phyloP scores from a whole-genome alignment of 2,329 filamentous ascomycete species.

The Ophiostoma piceae region DNA sequence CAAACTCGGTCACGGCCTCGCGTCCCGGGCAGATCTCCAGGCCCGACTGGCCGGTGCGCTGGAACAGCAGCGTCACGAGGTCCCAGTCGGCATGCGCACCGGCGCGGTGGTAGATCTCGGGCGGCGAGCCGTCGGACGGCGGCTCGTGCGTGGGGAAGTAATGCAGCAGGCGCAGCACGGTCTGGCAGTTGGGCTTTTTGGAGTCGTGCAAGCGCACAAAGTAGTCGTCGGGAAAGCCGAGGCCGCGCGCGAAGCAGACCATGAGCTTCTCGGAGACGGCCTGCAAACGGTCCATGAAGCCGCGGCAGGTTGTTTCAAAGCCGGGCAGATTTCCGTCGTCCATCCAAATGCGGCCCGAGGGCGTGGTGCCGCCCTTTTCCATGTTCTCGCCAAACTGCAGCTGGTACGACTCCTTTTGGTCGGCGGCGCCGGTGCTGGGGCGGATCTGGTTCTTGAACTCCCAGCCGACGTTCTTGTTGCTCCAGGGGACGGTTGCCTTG shows the following conservation, averaged over 20 bases:
- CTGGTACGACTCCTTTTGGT: constrained; percentile 59
- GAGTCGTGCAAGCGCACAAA: constrained; percentile 53
- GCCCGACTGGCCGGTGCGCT: constrained; percentile 54
- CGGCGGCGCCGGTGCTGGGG: constrained; percentile 53
- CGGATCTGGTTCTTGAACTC: constrained; percentile 55
- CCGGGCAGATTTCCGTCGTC: constrained; percentile 41
- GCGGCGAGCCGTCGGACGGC: constrained; percentile 35
- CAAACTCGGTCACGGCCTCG: constrained; percentile 55
- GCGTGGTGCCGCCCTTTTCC: constrained; percentile 42
- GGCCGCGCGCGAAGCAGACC: constrained; percentile 52
- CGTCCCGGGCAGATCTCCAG: constrained; percentile 61
- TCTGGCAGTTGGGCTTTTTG: constrained; percentile 46
- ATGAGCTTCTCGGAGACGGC: constrained; percentile 51
- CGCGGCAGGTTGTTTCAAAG: constrained; percentile 42
- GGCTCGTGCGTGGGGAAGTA: constrained; percentile 27
- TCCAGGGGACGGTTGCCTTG: constrained; percentile 53
- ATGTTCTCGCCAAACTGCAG: constrained; percentile 52
- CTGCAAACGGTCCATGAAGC: constrained; percentile 53
- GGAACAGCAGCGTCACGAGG: constrained; percentile 58
- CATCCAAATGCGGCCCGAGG: constrained; percentile 42
- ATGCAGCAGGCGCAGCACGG: constrained; percentile 39
- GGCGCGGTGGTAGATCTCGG: constrained; percentile 50
- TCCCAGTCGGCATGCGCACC: constrained; percentile 59
- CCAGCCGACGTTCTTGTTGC: constrained; percentile 54
- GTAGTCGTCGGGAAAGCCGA: constrained; percentile 48